Evolutionary conservation across 768 basidiomycete species (phyloP).

Genomic region (Asterophora lycoperdoides): DNA sequence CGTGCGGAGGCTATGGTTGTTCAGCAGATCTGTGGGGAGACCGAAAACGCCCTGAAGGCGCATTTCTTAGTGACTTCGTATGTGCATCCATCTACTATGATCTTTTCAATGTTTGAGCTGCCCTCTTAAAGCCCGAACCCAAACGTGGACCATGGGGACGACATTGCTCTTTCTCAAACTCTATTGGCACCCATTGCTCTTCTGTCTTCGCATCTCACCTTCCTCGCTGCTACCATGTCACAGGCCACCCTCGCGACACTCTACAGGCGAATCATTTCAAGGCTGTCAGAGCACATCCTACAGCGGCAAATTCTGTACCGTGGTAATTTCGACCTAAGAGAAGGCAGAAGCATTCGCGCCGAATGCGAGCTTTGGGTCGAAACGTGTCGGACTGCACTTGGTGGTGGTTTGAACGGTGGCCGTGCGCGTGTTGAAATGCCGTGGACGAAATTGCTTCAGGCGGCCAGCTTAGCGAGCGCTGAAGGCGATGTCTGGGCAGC

Average conservation of each 20-base stretch:
- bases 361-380: conserved; percentile 86
- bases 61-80: conserved; percentile 60
- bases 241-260: conserved; percentile 49
- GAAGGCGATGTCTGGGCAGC: conserved; percentile 51
- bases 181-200: conserved; percentile 74
- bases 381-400: conserved; percentile 62
- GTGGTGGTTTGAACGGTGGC: conserved; percentile 40
- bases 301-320: conserved; percentile 82
- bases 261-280: conserved; percentile 71
- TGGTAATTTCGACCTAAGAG: conserved; percentile 56
- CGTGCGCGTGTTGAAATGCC: conserved; percentile 61
- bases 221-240: conserved; percentile 64
- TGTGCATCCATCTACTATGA: conserved; percentile 17
- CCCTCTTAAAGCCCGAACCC: conserved; percentile 16
- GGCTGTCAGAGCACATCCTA: conserved; percentile 71
- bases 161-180: conserved; percentile 58
- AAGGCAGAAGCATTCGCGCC: conserved; percentile 57
- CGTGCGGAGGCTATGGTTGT: conserved; percentile 89
- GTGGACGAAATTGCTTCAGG: conserved; percentile 71
- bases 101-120: not conserved
- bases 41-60: conserved; percentile 67
- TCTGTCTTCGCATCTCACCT: conserved; percentile 73
- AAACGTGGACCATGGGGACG: conserved; percentile 23
- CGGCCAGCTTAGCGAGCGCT: conserved; percentile 61
- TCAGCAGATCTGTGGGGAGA: conserved; percentile 77